phyloP scores from a whole-genome alignment of 495 filamentous ascomycete genomes.

The Neurospora tetrasperma region DNA sequence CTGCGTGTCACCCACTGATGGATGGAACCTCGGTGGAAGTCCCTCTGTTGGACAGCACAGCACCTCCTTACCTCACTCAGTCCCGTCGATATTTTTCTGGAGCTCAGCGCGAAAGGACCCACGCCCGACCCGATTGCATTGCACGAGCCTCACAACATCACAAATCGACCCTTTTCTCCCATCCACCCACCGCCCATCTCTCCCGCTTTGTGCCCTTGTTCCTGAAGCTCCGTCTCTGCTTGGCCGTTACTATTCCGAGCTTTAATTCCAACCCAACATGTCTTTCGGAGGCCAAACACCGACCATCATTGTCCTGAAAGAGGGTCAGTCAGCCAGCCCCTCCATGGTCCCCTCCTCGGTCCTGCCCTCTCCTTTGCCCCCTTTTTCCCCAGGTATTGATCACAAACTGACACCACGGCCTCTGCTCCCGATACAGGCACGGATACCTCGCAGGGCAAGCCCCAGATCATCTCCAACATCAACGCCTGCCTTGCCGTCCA shows the following conservation, averaged over 20 bases:
- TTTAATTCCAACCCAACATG: constrained; percentile 41
- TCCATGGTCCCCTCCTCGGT: constrained; percentile 17
- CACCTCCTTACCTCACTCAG: background rate
- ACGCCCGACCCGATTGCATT: background rate
- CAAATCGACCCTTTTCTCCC: background rate
- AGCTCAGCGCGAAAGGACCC: background rate
- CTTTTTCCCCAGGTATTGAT: background rate
- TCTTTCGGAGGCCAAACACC: constrained; percentile 97
- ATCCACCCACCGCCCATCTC: constrained; percentile 5
- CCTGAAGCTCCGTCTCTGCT: constrained; percentile 9
- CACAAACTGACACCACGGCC: constrained; percentile 14
- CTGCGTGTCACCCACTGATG: background rate
- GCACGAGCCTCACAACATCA: background rate
- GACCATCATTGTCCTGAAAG: constrained; percentile 96
- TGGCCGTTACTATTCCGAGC: background rate
- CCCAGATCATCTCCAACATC: constrained; percentile 96
- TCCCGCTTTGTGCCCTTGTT: constrained; percentile 1
- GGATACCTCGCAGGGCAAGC: constrained; percentile 92
- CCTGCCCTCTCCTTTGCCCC: constrained; percentile 1
- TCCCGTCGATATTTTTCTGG: background rate
- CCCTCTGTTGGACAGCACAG: background rate
- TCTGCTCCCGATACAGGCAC: constrained; percentile 51
- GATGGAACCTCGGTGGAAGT: background rate
- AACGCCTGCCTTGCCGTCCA: constrained; percentile 98
- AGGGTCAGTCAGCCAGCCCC: constrained; percentile 54